These are phyloP conservation scores for Nicotiana benthamiana DNA, from an alignment of 257 asterid genomes.

Conservation along the genomic window DNA sequence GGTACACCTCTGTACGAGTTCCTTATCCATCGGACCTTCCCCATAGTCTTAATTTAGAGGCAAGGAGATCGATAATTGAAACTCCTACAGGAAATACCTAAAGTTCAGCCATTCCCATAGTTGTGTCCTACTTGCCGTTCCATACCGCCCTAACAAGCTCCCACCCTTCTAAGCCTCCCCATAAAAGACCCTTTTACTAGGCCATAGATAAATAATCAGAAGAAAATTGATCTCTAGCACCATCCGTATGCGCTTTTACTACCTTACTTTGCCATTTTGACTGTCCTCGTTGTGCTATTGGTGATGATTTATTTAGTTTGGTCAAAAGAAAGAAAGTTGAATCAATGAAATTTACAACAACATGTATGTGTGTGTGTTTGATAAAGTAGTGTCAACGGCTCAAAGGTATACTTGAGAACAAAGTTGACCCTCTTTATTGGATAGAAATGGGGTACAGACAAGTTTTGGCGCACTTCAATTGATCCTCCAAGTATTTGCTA, in stretches of 20 bases:
- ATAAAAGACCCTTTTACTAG: not conserved
- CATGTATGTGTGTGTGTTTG: not conserved
- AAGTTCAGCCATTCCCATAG: not conserved
- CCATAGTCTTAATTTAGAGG: not conserved
- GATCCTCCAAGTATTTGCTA: not conserved
- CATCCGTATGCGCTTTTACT: not conserved
- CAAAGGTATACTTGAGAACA: not conserved
- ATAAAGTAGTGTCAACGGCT: not conserved
- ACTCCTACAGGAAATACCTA: not conserved
- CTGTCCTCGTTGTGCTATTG: not conserved
- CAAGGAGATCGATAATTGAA: not conserved
- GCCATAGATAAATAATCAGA: not conserved
- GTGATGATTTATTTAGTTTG: not conserved
- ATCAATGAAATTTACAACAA: not conserved
- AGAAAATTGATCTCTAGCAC: not conserved
- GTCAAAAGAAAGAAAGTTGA: too few species aligned
- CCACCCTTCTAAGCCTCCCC: not conserved
- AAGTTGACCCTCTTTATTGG: too few species aligned
- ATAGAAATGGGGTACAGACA: too few species aligned
- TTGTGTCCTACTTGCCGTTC: not conserved
- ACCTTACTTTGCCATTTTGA: not conserved
- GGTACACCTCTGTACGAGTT: not conserved
- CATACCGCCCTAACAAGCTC: not conserved
- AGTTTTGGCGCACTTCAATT: too few species aligned
- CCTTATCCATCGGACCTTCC: not conserved